Evolutionary conservation across 495 filamentous ascomycete species (phyloP).

Genomic region (Aspergillus panamensis): DNA sequence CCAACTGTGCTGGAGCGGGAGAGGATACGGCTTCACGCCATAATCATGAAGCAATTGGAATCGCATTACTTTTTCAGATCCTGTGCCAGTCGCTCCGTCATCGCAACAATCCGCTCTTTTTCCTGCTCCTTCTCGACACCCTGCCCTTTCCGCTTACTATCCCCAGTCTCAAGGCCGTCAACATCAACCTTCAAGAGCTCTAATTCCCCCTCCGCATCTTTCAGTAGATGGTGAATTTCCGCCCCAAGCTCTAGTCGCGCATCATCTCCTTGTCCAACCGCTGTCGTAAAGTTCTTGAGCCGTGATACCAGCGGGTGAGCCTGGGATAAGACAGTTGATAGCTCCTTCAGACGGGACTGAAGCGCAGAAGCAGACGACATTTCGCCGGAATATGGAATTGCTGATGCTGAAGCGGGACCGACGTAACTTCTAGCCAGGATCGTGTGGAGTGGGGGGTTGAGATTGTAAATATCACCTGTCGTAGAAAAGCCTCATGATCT

Average conservation of each 20-base stretch:
- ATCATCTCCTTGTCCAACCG: conserved; percentile 57
- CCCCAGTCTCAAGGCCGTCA: conserved; percentile 54
- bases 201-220: conserved; percentile 82
- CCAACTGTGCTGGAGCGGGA: conserved; percentile 14
- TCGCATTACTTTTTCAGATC: conserved; percentile 62
- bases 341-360: conserved; percentile 60
- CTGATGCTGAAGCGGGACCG: neutral
- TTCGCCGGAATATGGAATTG: neutral
- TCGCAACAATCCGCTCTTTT: conserved; percentile 56
- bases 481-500: neutral
- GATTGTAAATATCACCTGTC: neutral
- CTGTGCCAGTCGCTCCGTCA: conserved; percentile 57
- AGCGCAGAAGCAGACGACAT: conserved; percentile 58
- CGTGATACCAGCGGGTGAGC: conserved; percentile 72
- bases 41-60: neutral
- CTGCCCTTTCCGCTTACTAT: conserved; percentile 37
- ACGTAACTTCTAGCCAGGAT: neutral
- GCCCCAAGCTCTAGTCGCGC: conserved; percentile 71
- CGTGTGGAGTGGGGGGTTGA: neutral
- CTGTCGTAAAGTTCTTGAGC: conserved; percentile 64
- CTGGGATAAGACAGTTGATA: conserved; percentile 65
- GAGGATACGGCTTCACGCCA: neutral
- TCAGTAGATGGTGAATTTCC: conserved; percentile 78
- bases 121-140: conserved; percentile 52
- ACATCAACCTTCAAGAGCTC: conserved; percentile 79